phyloP scores from a whole-genome alignment of 306 rosid species.

The Pueraria montana region DNA sequence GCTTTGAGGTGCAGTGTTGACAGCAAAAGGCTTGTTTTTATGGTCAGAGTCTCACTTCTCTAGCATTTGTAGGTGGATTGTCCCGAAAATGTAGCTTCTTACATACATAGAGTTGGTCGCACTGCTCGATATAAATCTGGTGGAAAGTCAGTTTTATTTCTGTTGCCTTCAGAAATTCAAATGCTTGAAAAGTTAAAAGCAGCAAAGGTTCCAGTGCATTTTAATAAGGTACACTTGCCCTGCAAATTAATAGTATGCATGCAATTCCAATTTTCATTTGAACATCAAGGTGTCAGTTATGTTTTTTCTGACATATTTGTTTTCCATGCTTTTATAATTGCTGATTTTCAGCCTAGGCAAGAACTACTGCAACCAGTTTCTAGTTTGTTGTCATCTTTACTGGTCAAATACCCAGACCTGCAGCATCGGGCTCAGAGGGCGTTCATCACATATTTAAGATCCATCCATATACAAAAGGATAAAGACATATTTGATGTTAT shows the following conservation, averaged over 20 bases:
- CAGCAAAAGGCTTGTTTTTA: conserved; percentile 22
- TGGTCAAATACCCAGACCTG: conserved; percentile 82
- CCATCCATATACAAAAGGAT: conserved; percentile 80
- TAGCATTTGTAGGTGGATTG: conserved; percentile 77
- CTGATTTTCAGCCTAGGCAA: conserved; percentile 71
- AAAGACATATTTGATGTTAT: conserved; percentile 85
- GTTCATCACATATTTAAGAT: conserved; percentile 76
- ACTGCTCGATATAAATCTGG: conserved; percentile 86
- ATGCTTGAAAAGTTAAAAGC: conserved; percentile 82
- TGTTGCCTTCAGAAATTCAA: conserved; percentile 79
- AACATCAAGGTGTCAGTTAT: conserved; percentile 18
- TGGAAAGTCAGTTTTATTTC: conserved; percentile 85
- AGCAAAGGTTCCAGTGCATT: conserved; percentile 76
- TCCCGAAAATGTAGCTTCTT: conserved; percentile 86
- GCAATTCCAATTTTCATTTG: conserved; percentile 18
- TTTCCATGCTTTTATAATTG: conserved; percentile 43
- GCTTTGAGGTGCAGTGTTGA: neutral
- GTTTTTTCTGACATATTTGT: conserved; percentile 34
- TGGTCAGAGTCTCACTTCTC: conserved; percentile 25
- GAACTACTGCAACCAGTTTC: conserved; percentile 80
- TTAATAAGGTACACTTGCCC: conserved; percentile 68
- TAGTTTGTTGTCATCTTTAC: conserved; percentile 73
- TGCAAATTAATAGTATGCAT: neutral
- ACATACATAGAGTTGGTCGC: conserved; percentile 98
- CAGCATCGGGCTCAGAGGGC: conserved; percentile 84